Evolutionary conservation across 441 rosid genomes (phyloP).

Genomic region (Isatis lusitanica): DNA sequence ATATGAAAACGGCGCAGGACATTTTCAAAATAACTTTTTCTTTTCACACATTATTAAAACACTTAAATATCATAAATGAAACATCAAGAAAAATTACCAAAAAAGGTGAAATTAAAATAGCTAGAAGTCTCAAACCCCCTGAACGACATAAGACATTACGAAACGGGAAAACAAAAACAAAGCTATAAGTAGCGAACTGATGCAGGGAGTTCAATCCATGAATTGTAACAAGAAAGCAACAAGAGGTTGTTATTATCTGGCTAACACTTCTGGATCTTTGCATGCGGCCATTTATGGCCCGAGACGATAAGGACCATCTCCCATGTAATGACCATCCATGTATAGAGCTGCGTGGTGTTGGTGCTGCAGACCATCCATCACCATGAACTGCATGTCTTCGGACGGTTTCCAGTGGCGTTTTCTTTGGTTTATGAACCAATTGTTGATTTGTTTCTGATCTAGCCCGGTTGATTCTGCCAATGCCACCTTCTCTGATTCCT

Average conservation of each 20-base stretch:
- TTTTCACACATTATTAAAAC: background rate
- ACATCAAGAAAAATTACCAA: background rate
- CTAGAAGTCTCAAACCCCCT: slow-evolving; percentile 14
- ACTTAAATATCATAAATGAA: background rate
- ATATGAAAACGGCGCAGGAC: background rate
- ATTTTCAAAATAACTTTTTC: background rate
- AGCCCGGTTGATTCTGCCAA: slow-evolving; percentile 93
- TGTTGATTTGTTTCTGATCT: slow-evolving; percentile 97
- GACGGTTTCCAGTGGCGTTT: slow-evolving; percentile 99
- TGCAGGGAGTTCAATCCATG: slow-evolving; percentile 8
- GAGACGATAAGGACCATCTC: slow-evolving; percentile 85
- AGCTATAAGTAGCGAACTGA: slow-evolving; percentile 16
- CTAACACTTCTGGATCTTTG: slow-evolving; percentile 19
- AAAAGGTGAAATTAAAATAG: slow-evolving; percentile 1
- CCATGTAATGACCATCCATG: slow-evolving; percentile 89
- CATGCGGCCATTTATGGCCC: slow-evolving; percentile 57
- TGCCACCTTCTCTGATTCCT: slow-evolving; percentile 96
- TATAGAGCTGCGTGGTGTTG: slow-evolving; percentile 81
- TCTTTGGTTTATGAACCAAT: slow-evolving; percentile 98
- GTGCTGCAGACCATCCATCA: slow-evolving; percentile 92
- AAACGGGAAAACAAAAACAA: slow-evolving; percentile 1
- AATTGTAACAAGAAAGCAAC: slow-evolving; percentile 14
- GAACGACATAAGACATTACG: background rate
- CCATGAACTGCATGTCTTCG: slow-evolving; percentile 98
- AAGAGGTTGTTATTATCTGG: slow-evolving; percentile 2